phyloP scores from a whole-genome alignment of 2,329 filamentous ascomycete species.

The Metarhizium guizhouense region DNA sequence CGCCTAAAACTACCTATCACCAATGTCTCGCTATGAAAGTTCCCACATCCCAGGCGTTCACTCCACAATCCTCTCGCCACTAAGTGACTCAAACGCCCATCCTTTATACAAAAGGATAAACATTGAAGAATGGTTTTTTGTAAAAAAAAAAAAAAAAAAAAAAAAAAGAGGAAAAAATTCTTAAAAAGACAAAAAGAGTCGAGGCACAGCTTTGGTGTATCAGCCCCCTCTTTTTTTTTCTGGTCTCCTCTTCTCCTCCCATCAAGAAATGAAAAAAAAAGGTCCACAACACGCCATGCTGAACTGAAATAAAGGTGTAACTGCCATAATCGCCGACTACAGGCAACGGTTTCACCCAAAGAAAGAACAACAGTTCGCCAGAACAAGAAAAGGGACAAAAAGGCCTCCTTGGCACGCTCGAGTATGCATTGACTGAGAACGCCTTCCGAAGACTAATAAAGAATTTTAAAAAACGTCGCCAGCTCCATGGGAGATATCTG shows the following conservation, averaged over 20 bases:
- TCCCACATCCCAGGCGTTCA: not conserved
- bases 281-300: slow-evolving; percentile 1
- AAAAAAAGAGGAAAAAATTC: too few relatives aligned
- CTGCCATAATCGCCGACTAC: not conserved
- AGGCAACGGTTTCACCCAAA: not conserved
- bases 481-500: not conserved
- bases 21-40: slow-evolving; percentile 1
- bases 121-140: too few relatives aligned
- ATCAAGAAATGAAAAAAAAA: not conserved
- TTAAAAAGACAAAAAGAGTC: not conserved
- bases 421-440: not conserved
- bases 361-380: not conserved
- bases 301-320: not conserved
- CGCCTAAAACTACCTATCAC: slow-evolving; percentile 2
- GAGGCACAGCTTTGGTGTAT: not conserved
- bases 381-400: not conserved
- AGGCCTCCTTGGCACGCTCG: not conserved
- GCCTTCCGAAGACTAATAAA: not conserved
- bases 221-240: not conserved
- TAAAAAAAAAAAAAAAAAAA: too few relatives aligned
- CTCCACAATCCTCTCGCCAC: not conserved
- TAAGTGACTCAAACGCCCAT: not conserved
- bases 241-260: not conserved
- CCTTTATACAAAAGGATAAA: slow-evolving; percentile 4
- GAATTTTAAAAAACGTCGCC: not conserved